Evolutionary conservation across 2,329 filamentous ascomycete species (phyloP).

Genomic region (Dothistroma septosporum): DNA sequence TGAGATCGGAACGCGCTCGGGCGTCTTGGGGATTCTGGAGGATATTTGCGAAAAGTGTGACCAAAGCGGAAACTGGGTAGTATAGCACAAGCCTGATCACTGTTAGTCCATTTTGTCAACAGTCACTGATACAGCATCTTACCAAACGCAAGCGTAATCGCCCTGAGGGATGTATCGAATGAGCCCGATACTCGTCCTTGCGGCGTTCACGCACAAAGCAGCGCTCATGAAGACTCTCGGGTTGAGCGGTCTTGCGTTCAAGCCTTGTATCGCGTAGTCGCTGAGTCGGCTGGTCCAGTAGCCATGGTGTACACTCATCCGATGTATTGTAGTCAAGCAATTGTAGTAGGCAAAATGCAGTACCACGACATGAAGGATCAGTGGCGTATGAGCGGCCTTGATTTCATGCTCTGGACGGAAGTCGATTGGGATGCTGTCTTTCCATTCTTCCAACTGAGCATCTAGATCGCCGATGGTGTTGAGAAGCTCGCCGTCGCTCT

Average conservation of each 20-base stretch:
- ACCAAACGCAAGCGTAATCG: slow-evolving; percentile 94
- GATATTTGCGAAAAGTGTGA: slow-evolving; percentile 94
- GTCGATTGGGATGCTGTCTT: slow-evolving; percentile 89
- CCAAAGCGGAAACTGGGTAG: slow-evolving; percentile 90
- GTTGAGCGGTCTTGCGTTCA: slow-evolving; percentile 86
- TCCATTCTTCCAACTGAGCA: slow-evolving; percentile 80
- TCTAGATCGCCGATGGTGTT: slow-evolving; percentile 96
- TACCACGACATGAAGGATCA: slow-evolving; percentile 92
- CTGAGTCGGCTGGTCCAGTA: slow-evolving; percentile 96
- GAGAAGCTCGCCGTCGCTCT: slow-evolving; percentile 85
- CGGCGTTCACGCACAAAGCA: slow-evolving; percentile 85
- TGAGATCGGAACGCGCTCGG: slow-evolving; percentile 80
- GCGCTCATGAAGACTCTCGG: slow-evolving; percentile 92
- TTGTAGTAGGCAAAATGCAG: slow-evolving; percentile 98
- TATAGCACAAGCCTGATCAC: slow-evolving; percentile 76
- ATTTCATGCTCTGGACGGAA: slow-evolving; percentile 98
- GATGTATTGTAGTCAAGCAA: slow-evolving; percentile 92
- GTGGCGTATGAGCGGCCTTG: slow-evolving; percentile 81
- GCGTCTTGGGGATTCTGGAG: slow-evolving; percentile 90
- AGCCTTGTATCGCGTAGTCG: slow-evolving; percentile 89
- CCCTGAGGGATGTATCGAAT: slow-evolving; percentile 95
- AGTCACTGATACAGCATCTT: slow-evolving; percentile 34
- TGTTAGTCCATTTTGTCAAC: neutral
- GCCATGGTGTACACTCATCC: slow-evolving; percentile 96
- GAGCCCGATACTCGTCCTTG: slow-evolving; percentile 84